Base-by-base conservation (phyloP, 345 rosid genomes). In the Gynandropsis gynandra region DNA sequence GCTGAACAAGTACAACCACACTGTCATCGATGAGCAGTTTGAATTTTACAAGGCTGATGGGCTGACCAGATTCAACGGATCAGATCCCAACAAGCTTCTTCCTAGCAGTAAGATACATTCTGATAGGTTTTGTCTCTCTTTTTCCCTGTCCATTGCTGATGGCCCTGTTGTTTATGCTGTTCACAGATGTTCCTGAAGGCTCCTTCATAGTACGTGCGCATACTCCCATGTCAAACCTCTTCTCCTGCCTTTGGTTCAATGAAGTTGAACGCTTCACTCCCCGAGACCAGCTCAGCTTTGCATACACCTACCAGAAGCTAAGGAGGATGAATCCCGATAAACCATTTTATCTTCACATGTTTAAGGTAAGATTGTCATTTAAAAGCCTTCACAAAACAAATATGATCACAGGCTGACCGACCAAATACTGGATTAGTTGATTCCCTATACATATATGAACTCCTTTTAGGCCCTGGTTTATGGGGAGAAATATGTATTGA, bases 171-270 rank as follows among this genome's bases (percentile, higher is more conserved):
- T 17, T n/a, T 49, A 21, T 19, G 52, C 47, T 63, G 36, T 57
- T 24, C 41, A 21, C 80, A 92, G 98, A 92, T 87, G 98, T 92
- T 37, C 98, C 98, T 11, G 98, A 81, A 74, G 98, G 98, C 9
- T 87, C 97, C 45, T 76, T 92, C 61, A 92, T 92, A 20, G 81
- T 87, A 9, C 70, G 97, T 66, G 98, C 95, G 0, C 98, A 92
- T 69, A 87, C 97, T 21, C 98, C 97, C 1, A 85, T 92, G 98
- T 85, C 98, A 11, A 92, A 92, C 61, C 72, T 92, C 47, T 92
- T 92, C 64, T 92, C 98, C 4, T 87, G 98, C 67, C 97, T 92
- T 18, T 92, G 98, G 98, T 92, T 82, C 79, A 92, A 92, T 33
- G 98, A 92, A 73, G 93, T 92, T 39, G 95, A 85, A 21, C 95